Conservation (phyloP, 352 stramenopile genomes). For the Pythium utonaiense region DNA sequence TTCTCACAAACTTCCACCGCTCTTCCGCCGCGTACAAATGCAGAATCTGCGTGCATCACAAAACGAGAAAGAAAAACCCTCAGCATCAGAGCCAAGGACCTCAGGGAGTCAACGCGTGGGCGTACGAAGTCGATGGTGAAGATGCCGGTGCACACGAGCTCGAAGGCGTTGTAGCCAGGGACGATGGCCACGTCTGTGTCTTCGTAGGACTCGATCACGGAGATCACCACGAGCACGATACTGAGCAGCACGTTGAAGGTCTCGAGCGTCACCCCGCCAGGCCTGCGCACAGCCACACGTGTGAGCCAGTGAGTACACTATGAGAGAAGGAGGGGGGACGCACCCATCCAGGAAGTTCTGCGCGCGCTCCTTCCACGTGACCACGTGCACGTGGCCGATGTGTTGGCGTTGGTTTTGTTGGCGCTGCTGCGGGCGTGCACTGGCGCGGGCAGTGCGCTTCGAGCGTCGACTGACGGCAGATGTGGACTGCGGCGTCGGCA, state of each 20-base stretch:
- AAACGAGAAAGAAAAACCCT: too few species aligned
- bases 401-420: slow-evolving; percentile 7
- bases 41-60: background rate
- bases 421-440: background rate
- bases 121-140: slow-evolving; percentile 52
- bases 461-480: slow-evolving; percentile 3
- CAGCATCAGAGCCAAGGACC: too few species aligned
- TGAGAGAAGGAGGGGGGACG: background rate
- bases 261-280: slow-evolving; percentile 32
- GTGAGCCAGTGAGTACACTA: background rate
- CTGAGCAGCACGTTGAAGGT: slow-evolving; percentile 44
- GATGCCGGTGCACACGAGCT: slow-evolving; percentile 34
- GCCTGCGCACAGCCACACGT: slow-evolving; percentile 9
- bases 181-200: background rate
- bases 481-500: slow-evolving; percentile 7
- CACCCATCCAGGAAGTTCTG: slow-evolving; percentile 46
- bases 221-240: slow-evolving; percentile 39
- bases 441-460: background rate
- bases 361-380: slow-evolving; percentile 38
- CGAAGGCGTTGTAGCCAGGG: slow-evolving; percentile 30
- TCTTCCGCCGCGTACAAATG: slow-evolving; percentile 42
- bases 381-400: slow-evolving; percentile 41
- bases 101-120: background rate
- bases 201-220: slow-evolving; percentile 41
- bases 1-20: slow-evolving; percentile 37